Base-by-base conservation (phyloP, 108 stramenopile species). In the Cyclotella choctawhatcheeana region DNA sequence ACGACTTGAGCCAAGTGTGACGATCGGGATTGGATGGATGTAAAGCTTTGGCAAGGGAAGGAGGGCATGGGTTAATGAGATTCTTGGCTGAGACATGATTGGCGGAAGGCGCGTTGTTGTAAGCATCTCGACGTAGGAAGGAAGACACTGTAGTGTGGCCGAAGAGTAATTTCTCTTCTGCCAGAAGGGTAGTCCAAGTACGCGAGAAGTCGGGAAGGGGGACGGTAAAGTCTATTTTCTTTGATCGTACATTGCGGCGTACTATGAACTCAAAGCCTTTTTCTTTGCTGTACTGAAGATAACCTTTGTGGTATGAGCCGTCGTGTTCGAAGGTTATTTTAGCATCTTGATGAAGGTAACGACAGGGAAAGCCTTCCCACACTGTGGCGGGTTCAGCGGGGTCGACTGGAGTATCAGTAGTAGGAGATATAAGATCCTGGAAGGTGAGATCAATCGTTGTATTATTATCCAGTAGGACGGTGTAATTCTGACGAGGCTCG, bases 251-350 rank as follows among this genome's bases (percentile, higher is more conserved):
- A 22, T 67, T 51, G 18, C 33, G 50, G 0, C 34, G 16, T 4
- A 35, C 22, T 1, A 22, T 1, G 32, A 67, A 32, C 7, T 53
- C 17, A n/a, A 61, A 61, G 17, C 71, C 71, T 1, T 0, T 3
- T 7, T 4, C 1, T 0, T 0, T 5, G 1, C 16, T n/a, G 13
- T 64, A 48, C 4, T 27, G 5, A 29, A 64, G 44, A 30, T 30
- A 64, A 1, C 51, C 65, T 35, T 67, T 67, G 31, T 67, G 51
- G 51, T 26, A 67, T 10, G 65, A 6, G 18, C 65, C 51, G 18
- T 51, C 22, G 20, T 51, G 51, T 13, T 67, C 65, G 13, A 67
- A 2, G 1, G 65, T 51, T 22, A 64, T 30, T 27, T 48, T 51
- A 5, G 65, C 6, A n/a, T 24, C 26, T 20, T 51, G 13, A 32